Evolutionary conservation across 2,329 filamentous ascomycete genomes (phyloP).

Genomic region (Penicillium sclerotigenum): DNA sequence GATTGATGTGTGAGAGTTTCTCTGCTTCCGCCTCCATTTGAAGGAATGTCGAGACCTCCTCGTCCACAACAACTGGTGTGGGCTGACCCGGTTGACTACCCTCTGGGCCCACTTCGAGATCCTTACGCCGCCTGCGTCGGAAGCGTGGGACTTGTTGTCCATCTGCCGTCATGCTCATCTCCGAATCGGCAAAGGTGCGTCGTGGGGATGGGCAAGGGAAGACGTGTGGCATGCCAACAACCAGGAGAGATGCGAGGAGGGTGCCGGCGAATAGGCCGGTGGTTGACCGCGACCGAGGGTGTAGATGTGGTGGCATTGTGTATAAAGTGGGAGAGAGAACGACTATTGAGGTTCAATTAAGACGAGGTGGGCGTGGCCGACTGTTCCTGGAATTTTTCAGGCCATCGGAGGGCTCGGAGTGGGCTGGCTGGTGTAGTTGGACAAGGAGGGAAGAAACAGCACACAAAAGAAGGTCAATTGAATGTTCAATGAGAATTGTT

Average conservation of each 20-base stretch:
- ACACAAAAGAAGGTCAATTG: conserved; percentile 15
- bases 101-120: conserved; percentile 21
- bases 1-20: conserved; percentile 46
- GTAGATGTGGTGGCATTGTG: conserved; percentile 77
- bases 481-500: neutral
- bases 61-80: conserved; percentile 25
- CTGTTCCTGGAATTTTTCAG: conserved; percentile 15
- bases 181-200: conserved; percentile 69
- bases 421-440: neutral
- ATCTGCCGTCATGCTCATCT: conserved; percentile 41
- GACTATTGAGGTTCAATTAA: conserved; percentile 12
- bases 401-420: conserved; percentile 19
- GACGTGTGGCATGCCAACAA: conserved; percentile 85
- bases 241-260: conserved; percentile 81
- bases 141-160: conserved; percentile 43
- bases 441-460: neutral
- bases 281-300: conserved; percentile 89
- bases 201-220: conserved; percentile 86
- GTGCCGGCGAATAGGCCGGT: conserved; percentile 95
- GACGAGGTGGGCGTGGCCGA: conserved; percentile 15
- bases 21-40: conserved; percentile 43
- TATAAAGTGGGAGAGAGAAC: conserved; percentile 8
- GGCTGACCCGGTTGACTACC: conserved; percentile 14
- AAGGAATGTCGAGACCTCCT: conserved; percentile 46
- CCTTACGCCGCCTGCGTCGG: conserved; percentile 37